These are phyloP conservation scores for Rachicladosporium sp. DNA, from an alignment of 2,329 filamentous ascomycete species.

Conservation along the genomic window DNA sequence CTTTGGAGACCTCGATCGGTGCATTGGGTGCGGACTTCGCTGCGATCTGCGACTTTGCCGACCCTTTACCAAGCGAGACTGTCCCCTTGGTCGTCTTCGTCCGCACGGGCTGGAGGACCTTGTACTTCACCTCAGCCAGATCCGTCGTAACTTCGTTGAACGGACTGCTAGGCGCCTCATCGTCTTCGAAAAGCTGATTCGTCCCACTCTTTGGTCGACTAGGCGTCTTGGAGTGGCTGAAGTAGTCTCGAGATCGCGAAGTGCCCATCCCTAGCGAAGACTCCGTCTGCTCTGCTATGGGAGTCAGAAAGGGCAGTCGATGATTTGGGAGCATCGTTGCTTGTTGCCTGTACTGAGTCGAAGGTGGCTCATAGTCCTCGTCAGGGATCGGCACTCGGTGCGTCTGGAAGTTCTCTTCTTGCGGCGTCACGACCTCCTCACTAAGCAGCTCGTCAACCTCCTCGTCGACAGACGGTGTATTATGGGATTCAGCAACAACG, in stretches of 20 bases:
- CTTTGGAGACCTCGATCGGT: constrained; percentile 41
- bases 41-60: constrained; percentile 21
- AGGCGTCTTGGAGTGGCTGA: constrained; percentile 59
- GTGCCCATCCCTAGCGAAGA: constrained; percentile 62
- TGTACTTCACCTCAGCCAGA: constrained; percentile 28
- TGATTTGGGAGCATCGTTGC: constrained; percentile 65
- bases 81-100: constrained; percentile 35
- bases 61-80: constrained; percentile 21
- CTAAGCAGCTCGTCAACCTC: constrained; percentile 4
- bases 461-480: constrained; percentile 17
- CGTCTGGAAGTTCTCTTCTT: constrained; percentile 36
- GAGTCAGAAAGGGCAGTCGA: constrained; percentile 94
- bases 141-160: constrained; percentile 52
- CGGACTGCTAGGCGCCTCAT: constrained; percentile 55
- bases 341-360: constrained; percentile 67
- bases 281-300: constrained; percentile 92
- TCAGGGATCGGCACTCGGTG: constrained; percentile 70
- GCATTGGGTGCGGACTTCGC: constrained; percentile 12
- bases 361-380: constrained; percentile 70
- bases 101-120: constrained; percentile 40
- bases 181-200: constrained; percentile 30
- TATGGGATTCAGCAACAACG: constrained; percentile 21
- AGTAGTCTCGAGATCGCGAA: constrained; percentile 42
- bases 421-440: constrained; percentile 36
- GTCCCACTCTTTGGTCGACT: constrained; percentile 42